phyloP scores from a whole-genome alignment of 306 rosid genomes.

The Cucurbita pepo region DNA sequence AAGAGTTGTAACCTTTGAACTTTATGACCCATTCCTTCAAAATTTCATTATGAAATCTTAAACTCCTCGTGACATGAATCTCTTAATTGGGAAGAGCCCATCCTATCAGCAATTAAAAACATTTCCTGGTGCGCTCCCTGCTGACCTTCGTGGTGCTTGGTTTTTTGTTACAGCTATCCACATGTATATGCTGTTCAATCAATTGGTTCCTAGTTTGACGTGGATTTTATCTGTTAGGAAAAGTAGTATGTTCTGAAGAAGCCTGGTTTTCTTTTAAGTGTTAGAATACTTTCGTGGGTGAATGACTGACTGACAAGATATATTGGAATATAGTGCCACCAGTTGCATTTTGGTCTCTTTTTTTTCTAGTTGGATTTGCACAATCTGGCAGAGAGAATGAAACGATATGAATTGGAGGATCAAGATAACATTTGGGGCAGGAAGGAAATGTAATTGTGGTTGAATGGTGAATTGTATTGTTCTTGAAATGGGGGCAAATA shows the following conservation, averaged over 20 bases:
- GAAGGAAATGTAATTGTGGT: neutral
- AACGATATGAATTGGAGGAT: neutral
- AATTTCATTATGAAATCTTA: neutral
- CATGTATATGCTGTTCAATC: neutral
- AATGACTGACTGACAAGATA: neutral
- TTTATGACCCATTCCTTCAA: neutral
- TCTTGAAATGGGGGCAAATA: neutral
- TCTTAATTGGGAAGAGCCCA: neutral
- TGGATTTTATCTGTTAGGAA: neutral
- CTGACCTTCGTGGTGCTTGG: neutral
- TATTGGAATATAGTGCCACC: neutral
- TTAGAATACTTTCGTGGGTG: neutral
- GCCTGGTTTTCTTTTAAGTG: neutral
- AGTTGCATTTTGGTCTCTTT: neutral
- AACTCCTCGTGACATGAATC: neutral
- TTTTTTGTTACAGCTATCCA: neutral
- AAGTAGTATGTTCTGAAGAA: neutral
- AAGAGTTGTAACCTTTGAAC: too few species aligned
- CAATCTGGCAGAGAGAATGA: neutral
- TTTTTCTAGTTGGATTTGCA: neutral
- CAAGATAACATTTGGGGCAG: neutral
- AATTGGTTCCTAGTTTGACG: neutral
- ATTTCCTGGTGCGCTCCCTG: neutral
- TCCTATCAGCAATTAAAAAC: neutral
- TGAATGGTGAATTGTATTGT: neutral